phyloP scores from a whole-genome alignment of 2,329 filamentous ascomycete species.

The Akanthomyces uredinophilus region DNA sequence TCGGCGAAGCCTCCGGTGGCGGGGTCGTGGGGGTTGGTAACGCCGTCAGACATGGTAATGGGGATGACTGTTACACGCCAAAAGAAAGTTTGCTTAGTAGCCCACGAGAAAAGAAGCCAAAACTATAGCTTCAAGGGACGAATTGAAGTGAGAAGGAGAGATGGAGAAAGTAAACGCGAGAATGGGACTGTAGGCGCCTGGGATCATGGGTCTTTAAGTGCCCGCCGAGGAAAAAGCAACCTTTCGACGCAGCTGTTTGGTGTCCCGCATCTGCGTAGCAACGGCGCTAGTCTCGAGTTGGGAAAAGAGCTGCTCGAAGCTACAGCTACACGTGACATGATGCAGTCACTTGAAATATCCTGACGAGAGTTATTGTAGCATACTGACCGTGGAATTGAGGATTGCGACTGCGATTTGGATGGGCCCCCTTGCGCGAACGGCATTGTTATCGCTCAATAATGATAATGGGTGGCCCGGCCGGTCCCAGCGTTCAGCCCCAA shows the following conservation, averaged over 20 bases:
- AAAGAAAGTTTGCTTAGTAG: not conserved
- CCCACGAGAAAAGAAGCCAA: not conserved
- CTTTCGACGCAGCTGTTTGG: slow-evolving; percentile 11
- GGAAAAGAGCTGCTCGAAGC: slow-evolving; percentile 2
- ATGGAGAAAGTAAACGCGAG: slow-evolving; percentile 9
- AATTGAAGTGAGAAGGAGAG: not conserved
- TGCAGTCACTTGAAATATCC: not conserved
- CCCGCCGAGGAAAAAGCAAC: not conserved
- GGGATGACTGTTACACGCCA: not conserved
- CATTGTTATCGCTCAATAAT: not conserved
- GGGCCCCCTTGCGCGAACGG: not conserved
- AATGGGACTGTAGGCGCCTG: not conserved
- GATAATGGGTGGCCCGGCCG: too few relatives aligned
- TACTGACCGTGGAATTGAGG: not conserved
- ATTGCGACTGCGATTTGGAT: not conserved
- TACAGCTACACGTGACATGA: slow-evolving; percentile 12
- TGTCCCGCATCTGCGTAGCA: slow-evolving; percentile 22
- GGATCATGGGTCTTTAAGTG: slow-evolving; percentile 6
- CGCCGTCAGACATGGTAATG: slow-evolving; percentile 46
- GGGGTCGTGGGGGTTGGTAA: slow-evolving; percentile 42
- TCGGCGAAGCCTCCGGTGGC: slow-evolving; percentile 40
- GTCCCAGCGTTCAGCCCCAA: not conserved
- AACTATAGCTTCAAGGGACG: not conserved
- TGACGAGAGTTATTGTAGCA: not conserved
- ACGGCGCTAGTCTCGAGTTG: slow-evolving; percentile 24